Base-by-base conservation (phyloP, 306 rosid species). In the Senna siamea region DNA sequence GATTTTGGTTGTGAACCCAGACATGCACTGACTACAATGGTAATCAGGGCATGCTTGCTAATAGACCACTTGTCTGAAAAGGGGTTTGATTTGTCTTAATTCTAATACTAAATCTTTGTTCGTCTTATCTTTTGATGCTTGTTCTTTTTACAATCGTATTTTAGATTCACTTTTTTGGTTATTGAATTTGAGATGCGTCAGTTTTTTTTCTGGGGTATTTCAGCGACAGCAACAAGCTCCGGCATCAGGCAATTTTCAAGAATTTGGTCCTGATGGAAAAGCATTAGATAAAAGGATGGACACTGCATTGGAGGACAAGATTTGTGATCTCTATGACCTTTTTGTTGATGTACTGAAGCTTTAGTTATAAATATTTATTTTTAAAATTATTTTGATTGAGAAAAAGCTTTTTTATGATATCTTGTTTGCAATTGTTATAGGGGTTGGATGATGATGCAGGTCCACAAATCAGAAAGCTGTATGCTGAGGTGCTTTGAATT, bases 311-410 rank as follows among this genome's bases (percentile, higher is more conserved):
- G 98, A 95, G 87, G 99, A 95, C 76, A 95, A 86, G 86, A 92
- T 95, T 81, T 95, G 99, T 92, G 99, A 95, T 78, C 98, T 95
- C 71, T 95, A 95, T 71, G 98, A 95, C 82, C 91, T 92, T 83
- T 95, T 85, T 83, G 97, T 87, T 79, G 99, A 95, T 83, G 99
- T 95, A 89, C 56, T 64, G 58, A 78, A 59, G 41, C 69, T 65
- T 76, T 65, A 59, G 40, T 70, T 79, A 73, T 74, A 78, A 51
- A 73, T n/a, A n/a, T 34, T 72, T n/a, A n/a, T 34, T 72, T 15
- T 63, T 48, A 53, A 41, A 76, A 53, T n/a, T 13, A 57, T 74
- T 62, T 75, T 79, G 72, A 65, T 61, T 13, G 59, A 14, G 59
- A 34, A 40, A 67, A 72, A 38, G 22, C 38, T 74, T 57, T 80